Conservation (phyloP, 768 basidiomycete species). For the Gymnopilus dilepis region DNA sequence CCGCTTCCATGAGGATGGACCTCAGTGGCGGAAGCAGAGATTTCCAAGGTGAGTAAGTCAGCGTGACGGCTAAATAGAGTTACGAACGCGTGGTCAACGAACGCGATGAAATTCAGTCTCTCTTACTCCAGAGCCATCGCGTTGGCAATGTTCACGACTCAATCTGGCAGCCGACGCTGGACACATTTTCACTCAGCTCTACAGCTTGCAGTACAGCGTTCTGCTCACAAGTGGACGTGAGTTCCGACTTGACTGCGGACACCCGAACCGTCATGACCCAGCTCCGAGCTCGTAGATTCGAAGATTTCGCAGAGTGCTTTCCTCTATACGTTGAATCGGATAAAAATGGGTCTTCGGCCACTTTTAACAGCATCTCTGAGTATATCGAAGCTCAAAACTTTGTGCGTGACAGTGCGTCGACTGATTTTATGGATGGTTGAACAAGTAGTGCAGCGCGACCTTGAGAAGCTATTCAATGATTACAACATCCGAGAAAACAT, state of each 20-base stretch:
- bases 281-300: slow-evolving; percentile 43
- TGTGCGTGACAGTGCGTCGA: slow-evolving; percentile 33
- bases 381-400: slow-evolving; percentile 72
- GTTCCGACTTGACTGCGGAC: slow-evolving; percentile 29
- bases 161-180: slow-evolving; percentile 58
- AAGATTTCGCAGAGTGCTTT: slow-evolving; percentile 70
- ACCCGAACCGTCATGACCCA: no score
- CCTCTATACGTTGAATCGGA: slow-evolving; percentile 69
- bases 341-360: slow-evolving; percentile 62
- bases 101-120: neutral
- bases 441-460: slow-evolving; percentile 53
- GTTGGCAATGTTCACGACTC: slow-evolving; percentile 44
- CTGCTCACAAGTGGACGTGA: slow-evolving; percentile 65
- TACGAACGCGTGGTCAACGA: neutral
- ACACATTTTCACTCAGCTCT: slow-evolving; percentile 61
- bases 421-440: neutral
- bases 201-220: slow-evolving; percentile 58
- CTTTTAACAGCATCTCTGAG: slow-evolving; percentile 69
- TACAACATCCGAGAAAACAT: slow-evolving; percentile 72
- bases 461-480: slow-evolving; percentile 72
- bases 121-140: neutral
- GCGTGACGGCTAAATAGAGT: neutral
- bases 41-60: neutral
- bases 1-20: slow-evolving; percentile 30
- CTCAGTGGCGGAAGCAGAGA: neutral